Percentiles rank a stretch among this genome's conserved stretches.
phyloP scores from a whole-genome alignment of 768 basidiomycete species.

The Boletus pseudopeckii region DNA sequence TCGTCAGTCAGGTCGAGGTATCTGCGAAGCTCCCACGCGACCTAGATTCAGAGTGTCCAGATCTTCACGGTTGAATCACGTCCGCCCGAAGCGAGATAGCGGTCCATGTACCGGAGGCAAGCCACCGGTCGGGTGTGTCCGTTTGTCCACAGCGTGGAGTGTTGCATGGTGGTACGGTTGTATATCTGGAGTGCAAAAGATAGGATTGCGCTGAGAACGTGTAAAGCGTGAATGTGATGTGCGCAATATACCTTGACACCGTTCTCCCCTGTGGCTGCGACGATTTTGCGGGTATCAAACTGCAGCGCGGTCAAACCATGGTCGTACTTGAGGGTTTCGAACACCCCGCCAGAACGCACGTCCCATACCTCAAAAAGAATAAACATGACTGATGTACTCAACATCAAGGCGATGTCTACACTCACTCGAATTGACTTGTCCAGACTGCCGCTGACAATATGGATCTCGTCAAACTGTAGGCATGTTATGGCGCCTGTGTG shows the following conservation, averaged over 20 bases:
- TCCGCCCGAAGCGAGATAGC: conserved; percentile 88
- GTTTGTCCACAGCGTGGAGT: conserved; percentile 79
- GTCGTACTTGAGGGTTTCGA: conserved; percentile 89
- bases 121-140: conserved; percentile 92
- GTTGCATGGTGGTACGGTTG: conserved; percentile 90
- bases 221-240: neutral
- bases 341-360: conserved; percentile 80
- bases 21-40: conserved; percentile 3
- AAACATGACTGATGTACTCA: neutral
- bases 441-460: conserved; percentile 88
- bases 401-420: conserved; percentile 5
- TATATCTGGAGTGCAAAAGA: conserved; percentile 59
- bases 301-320: conserved; percentile 88
- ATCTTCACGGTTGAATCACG: conserved; percentile 85
- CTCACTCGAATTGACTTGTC: conserved; percentile 89
- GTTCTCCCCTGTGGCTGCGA: conserved; percentile 91
- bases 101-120: conserved; percentile 91
- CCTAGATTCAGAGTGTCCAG: conserved; percentile 73
- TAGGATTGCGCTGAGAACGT: neutral
- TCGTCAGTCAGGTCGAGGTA: conserved; percentile 15
- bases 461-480: conserved; percentile 93
- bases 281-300: conserved; percentile 91
- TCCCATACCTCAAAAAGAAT: conserved; percentile 80
- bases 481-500: conserved; percentile 93
- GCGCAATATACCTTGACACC: conserved; percentile 68